Conservation (phyloP, 1,139 yeast species). For the Candida albicans region DNA sequence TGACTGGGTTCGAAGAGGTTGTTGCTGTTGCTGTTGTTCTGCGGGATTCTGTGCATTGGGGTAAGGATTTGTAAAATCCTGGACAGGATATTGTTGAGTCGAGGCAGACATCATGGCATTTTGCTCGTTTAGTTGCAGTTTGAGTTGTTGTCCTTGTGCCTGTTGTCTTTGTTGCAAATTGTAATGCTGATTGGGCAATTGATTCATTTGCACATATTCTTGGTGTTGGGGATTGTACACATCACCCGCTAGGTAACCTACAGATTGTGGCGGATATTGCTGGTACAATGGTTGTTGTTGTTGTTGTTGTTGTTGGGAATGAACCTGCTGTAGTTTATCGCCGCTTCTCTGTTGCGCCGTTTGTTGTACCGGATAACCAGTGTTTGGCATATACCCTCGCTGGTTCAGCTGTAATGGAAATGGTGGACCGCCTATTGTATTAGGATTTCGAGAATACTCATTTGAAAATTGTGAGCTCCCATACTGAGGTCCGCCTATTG, state of each 20-base stretch:
- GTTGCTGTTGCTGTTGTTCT: conserved; percentile 2
- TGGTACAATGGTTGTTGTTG: conserved; percentile 8
- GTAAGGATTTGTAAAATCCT: too few species aligned
- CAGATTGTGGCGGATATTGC: conserved; percentile 14
- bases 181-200: conserved; percentile 7
- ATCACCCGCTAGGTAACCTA: conserved; percentile 12
- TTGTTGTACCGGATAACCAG: conserved; percentile 6
- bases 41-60: background rate
- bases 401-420: conserved; percentile 4
- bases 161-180: conserved; percentile 9
- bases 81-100: conserved; percentile 6
- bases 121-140: background rate
- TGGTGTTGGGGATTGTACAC: conserved; percentile 8
- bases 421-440: conserved; percentile 2
- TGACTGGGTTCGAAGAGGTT: background rate
- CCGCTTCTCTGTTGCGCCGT: conserved; percentile 1
- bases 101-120: conserved; percentile 5
- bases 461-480: conserved; percentile 2
- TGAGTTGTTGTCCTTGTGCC: background rate
- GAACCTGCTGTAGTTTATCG: conserved; percentile 9
- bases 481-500: conserved; percentile 1
- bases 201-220: conserved; percentile 6
- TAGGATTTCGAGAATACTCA: conserved; percentile 2
- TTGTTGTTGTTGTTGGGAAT: conserved; percentile 6
- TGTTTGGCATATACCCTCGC: conserved; percentile 6